These are phyloP conservation scores for Hirsutella minnesotensis DNA, from an alignment of 2,329 filamentous ascomycete species.

Conservation along the genomic window DNA sequence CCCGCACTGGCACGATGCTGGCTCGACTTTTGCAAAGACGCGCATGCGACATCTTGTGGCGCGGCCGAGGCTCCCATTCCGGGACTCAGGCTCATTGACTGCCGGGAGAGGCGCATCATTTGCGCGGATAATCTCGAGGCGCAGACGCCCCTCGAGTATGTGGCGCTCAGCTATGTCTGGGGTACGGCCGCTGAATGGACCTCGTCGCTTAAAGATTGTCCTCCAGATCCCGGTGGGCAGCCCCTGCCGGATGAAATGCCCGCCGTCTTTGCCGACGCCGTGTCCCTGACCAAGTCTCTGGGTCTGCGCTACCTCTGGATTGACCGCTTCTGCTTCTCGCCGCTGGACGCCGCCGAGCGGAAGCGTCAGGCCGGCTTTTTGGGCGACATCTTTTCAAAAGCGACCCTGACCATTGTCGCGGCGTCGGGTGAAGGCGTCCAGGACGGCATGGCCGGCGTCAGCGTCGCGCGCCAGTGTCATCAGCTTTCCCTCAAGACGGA, in stretches of 20 bases:
- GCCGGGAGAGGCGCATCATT: slow-evolving; percentile 15
- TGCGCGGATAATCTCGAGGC: slow-evolving; percentile 14
- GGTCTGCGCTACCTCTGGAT: slow-evolving; percentile 26
- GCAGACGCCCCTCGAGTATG: slow-evolving; percentile 14
- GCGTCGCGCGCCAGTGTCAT: slow-evolving; percentile 16
- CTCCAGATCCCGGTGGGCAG: too few relatives aligned
- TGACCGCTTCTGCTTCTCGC: slow-evolving; percentile 22
- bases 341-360: slow-evolving; percentile 13
- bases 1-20: slow-evolving; percentile 18
- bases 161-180: slow-evolving; percentile 24
- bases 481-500: slow-evolving; percentile 22
- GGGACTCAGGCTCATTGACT: slow-evolving; percentile 22
- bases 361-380: slow-evolving; percentile 17
- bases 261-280: slow-evolving; percentile 20
- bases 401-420: slow-evolving; percentile 21
- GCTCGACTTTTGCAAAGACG: slow-evolving; percentile 21
- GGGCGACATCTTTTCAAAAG: slow-evolving; percentile 21
- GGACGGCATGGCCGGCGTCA: slow-evolving; percentile 22
- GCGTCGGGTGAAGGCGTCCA: slow-evolving; percentile 18
- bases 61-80: slow-evolving; percentile 9
- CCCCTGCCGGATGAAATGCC: slow-evolving; percentile 15
- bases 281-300: slow-evolving; percentile 17
- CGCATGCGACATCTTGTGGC: slow-evolving; percentile 16
- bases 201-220: background rate
- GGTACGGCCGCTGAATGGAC: slow-evolving; percentile 11